Evolutionary conservation across 441 rosid species (phyloP).

Genomic region (Adansonia rubrostipa): DNA sequence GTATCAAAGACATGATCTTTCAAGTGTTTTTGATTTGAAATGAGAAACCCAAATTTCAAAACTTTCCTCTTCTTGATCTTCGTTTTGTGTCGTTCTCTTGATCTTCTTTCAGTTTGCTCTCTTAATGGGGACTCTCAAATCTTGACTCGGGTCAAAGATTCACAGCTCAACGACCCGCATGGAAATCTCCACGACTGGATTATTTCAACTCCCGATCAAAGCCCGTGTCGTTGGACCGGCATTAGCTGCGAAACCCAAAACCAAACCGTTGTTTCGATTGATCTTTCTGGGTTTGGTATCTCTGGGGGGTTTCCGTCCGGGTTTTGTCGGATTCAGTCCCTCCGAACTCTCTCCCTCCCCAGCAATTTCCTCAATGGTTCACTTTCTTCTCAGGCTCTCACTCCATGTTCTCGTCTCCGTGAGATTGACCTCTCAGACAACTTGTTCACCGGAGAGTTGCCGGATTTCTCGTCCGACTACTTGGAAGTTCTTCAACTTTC

Average conservation of each 20-base stretch:
- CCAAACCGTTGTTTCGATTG: conserved; percentile 40
- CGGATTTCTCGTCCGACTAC: conserved; percentile 48
- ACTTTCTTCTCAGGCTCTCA: conserved; percentile 41
- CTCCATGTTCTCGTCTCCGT: conserved; percentile 55
- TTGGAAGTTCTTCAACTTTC: conserved; percentile 50
- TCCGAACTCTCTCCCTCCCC: conserved; percentile 47
- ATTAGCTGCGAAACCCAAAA: conserved; percentile 46
- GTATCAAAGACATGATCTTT: not conserved
- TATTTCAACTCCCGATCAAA: conserved; percentile 34
- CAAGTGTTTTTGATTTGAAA: not conserved
- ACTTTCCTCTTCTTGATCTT: not conserved
- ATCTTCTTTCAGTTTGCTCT: conserved; percentile 29
- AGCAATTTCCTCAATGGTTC: conserved; percentile 48
- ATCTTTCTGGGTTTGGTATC: conserved; percentile 47
- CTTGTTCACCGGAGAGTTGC: conserved; percentile 54
- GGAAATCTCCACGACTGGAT: conserved; percentile 56
- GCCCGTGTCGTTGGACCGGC: conserved; percentile 75
- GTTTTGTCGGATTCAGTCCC: conserved; percentile 63
- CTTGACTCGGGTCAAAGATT: conserved; percentile 47
- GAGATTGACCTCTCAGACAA: conserved; percentile 42
- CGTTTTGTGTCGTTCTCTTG: conserved; percentile 26
- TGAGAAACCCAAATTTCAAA: conserved; percentile 9
- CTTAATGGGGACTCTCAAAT: conserved; percentile 51
- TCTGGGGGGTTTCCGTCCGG: conserved; percentile 58
- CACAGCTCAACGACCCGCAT: conserved; percentile 46